Evolutionary conservation across 768 basidiomycete genomes (phyloP).

Genomic region (Leccinum uliginosum): DNA sequence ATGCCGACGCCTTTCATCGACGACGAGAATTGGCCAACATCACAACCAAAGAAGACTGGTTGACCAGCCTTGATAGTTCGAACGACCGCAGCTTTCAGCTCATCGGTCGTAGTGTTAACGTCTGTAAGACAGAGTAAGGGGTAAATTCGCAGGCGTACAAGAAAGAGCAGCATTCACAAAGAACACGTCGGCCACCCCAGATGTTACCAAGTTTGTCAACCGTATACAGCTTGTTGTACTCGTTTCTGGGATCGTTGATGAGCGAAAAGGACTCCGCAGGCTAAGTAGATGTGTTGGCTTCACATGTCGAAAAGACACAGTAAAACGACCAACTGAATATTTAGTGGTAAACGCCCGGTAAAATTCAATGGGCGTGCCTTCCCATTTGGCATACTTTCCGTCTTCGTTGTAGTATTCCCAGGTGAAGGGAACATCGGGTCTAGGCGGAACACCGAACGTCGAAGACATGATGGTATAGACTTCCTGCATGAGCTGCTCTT

Average conservation of each 20-base stretch:
- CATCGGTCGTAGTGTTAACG: conserved; percentile 82
- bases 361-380: conserved; percentile 78
- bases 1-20: conserved; percentile 54
- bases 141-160: background rate
- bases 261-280: conserved; percentile 82
- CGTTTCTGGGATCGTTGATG: conserved; percentile 92
- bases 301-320: background rate
- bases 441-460: conserved; percentile 82
- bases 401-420: conserved; percentile 90
- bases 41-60: conserved; percentile 95
- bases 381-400: conserved; percentile 70
- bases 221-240: conserved; percentile 78
- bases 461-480: conserved; percentile 82
- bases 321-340: conserved; percentile 43
- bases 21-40: conserved; percentile 86
- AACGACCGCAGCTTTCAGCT: conserved; percentile 78
- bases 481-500: conserved; percentile 80
- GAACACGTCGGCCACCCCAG: conserved; percentile 79
- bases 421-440: conserved; percentile 61
- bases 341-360: conserved; percentile 61
- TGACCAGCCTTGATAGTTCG: conserved; percentile 83
- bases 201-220: conserved; percentile 92
- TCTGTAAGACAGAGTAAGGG: conserved; percentile 40
- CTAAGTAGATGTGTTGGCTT: conserved; percentile 28
- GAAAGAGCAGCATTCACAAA: conserved; percentile 50